Evolutionary conservation across 108 stramenopile species (phyloP).

Genomic region (Nitzschia sp.): DNA sequence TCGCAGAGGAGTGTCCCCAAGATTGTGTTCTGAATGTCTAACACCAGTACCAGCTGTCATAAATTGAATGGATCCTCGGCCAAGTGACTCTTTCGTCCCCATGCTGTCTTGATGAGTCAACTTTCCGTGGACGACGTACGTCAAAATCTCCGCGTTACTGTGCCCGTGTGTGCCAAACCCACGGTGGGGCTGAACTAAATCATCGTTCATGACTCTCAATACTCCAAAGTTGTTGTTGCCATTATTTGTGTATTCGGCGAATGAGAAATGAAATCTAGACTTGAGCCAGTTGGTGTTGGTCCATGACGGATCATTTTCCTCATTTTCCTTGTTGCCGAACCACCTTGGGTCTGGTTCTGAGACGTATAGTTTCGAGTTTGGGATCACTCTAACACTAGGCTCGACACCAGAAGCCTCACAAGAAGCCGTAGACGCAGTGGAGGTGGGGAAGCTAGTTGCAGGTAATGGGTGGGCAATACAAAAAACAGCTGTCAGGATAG

Average conservation of each 20-base stretch:
- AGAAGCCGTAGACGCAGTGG: background rate
- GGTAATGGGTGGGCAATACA: background rate
- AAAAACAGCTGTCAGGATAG: background rate
- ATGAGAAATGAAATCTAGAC: conserved; percentile 81
- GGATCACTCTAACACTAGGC: conserved; percentile 23
- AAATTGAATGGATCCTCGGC: conserved; percentile 78
- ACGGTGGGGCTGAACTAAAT: conserved; percentile 73
- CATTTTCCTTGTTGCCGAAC: conserved; percentile 72
- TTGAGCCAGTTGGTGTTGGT: conserved; percentile 81
- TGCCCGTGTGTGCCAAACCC: conserved; percentile 83
- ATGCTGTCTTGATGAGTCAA: conserved; percentile 77
- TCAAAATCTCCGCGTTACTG: conserved; percentile 79
- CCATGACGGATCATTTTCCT: conserved; percentile 50
- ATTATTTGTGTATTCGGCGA: conserved; percentile 76
- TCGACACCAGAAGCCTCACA: background rate
- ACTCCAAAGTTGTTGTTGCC: conserved; percentile 69
- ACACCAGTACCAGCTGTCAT: conserved; percentile 83
- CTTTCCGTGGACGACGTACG: conserved; percentile 72
- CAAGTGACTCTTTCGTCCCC: conserved; percentile 74
- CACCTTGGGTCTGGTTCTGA: conserved; percentile 68
- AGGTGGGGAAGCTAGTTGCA: background rate
- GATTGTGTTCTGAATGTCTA: conserved; percentile 71
- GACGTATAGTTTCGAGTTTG: conserved; percentile 48
- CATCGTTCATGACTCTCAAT: conserved; percentile 84
- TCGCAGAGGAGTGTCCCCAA: conserved; percentile 54